Evolutionary conservation across 73 alveolate species (phyloP), one percentile per base, ranked within the genome.

Genomic region (Paramecium sonneborni): DNA sequence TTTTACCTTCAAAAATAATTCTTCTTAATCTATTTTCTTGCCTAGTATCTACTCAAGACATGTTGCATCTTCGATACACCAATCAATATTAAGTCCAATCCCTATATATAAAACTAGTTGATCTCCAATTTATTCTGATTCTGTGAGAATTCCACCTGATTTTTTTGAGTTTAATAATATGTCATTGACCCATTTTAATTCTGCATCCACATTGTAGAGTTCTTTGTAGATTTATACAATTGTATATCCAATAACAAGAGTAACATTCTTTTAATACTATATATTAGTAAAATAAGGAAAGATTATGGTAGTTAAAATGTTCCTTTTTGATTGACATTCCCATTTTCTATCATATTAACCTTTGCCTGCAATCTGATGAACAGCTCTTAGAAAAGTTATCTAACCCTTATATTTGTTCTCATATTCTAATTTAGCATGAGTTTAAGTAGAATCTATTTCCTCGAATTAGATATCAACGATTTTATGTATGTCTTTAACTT

Each of bases 261-360:
- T 26, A 3, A 67, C 11, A 67, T 26, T 67, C 38, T 26, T 26
- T 67, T 21, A 6, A 5, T 26, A 26, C 38, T 67, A 24, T 30
- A 12, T 26, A 5, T 26, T 24, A 0, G 44, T 30, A 15, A 67
- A 67, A 32, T 11, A 67, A 12, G 84, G 84, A n/a, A 67, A 30
- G 48, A 67, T 32, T 30, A 67, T 30, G 0, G 84, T 67, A 11
- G 44, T 32, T 26, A 67, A 67, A 12, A 67, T 67, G 24, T 67
- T 67, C 18, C 24, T 67, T 67, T 67, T 67, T 11, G 48, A 30
- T 30, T 67, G 11, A 30, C 48, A 67, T 67, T 67, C 84, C 84
- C 84, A 67, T 24, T 67, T 67, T 67, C 84, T 67, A 67, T 67
- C 84, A 24, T 20, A 67, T 9, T 67, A 24, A 11, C 84, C 84